These are phyloP conservation scores for Neoarthrinium moseri DNA, from an alignment of 2,329 filamentous ascomycete genomes.

Conservation along the genomic window DNA sequence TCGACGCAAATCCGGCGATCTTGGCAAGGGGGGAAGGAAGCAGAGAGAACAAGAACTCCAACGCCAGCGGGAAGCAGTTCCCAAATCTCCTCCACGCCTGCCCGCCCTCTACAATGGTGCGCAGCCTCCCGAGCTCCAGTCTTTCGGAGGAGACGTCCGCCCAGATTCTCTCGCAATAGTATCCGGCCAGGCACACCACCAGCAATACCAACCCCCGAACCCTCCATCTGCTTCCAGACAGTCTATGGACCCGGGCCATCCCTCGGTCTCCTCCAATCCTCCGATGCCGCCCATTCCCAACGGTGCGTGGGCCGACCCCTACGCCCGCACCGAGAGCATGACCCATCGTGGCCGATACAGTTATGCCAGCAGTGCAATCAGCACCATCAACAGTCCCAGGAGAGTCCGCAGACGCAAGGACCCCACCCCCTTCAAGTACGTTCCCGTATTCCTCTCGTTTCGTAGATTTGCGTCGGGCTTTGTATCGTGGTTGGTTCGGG, in stretches of 20 bases:
- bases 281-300: constrained; percentile 63
- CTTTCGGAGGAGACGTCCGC: constrained; percentile 32
- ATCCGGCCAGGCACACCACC: constrained; percentile 29
- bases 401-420: constrained; percentile 93
- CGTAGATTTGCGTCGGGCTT: not conserved
- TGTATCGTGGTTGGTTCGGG: constrained; percentile 11
- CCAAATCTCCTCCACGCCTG: constrained; percentile 59
- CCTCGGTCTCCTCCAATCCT: constrained; percentile 44
- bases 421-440: constrained; percentile 97
- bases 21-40: constrained; percentile 47
- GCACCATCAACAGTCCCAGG: constrained; percentile 88
- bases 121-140: constrained; percentile 27
- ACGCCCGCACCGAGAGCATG: constrained; percentile 89
- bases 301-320: constrained; percentile 68
- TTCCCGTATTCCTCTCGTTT: constrained; percentile 19
- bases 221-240: constrained; percentile 38
- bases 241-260: constrained; percentile 52
- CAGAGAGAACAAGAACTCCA: constrained; percentile 48
- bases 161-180: constrained; percentile 31
- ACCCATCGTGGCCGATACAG: constrained; percentile 94
- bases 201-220: constrained; percentile 30
- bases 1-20: constrained; percentile 55
- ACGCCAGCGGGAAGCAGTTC: constrained; percentile 53
- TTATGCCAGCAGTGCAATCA: constrained; percentile 89
- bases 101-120: constrained; percentile 43